Base-by-base conservation (phyloP, 2,329 filamentous ascomycete genomes). In the Talaromyces sp. region DNA sequence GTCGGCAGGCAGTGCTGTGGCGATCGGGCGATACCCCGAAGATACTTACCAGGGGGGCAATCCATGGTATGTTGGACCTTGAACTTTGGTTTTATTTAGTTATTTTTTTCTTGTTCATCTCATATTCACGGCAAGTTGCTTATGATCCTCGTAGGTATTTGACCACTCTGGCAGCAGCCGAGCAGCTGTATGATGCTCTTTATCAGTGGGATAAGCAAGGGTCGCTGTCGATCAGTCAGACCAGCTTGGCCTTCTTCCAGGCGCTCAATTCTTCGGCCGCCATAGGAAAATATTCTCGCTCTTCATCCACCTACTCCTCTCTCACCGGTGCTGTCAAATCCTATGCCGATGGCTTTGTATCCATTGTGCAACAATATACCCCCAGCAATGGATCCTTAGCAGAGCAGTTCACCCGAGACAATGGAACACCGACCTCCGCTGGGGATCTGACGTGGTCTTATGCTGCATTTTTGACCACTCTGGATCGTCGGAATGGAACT, bases 21-120 rank as follows among this genome's bases (percentile, higher is more conserved):
- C 77, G 3, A 70, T 80, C 10, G 87, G 88, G 36, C 79, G 87
- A 50, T 90, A 90, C 66, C 72, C 84, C 0, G 87, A 90, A 69
- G 89, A 95, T 61, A 72, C 78, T 4, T 94, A 93, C 72, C 88
- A 86, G 70, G 83, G 84, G 54, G 89, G 89, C 1, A 91, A 94
- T 69, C 90, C 90, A 2, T 94, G 90, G 90, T 81, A 91, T 63
- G 79, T 92, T 13, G 82, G 82, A 4, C 80, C 3, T 81, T 85
- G 58, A 78, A 76, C 46, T 84, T 80, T 61, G 65, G 83, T 37
- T 70, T 75, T 8, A 65, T 19, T 17, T 7, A 29, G 11, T 29
- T 30, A n/a, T 13, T 32, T 13, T 30, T 10, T 30, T 44, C 6
- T 17, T 4, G 24, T 9, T 27, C 24, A 27, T 27, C 9, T 27